Conservation (phyloP, 257 asterid genomes). For the Orobanche coerulescens region DNA sequence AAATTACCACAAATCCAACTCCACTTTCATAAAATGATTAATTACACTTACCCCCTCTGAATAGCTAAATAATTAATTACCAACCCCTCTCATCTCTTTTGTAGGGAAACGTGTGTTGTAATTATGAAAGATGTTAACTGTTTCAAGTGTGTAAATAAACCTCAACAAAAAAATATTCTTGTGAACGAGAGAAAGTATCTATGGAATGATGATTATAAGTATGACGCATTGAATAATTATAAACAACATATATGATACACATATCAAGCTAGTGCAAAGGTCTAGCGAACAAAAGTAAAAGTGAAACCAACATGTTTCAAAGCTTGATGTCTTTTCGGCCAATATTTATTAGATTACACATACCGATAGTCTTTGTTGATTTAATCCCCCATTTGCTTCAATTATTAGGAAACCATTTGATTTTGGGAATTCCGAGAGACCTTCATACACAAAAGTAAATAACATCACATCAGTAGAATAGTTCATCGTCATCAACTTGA, state of each 20-base stretch:
- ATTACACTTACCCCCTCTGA: neutral
- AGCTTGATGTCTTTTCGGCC: neutral
- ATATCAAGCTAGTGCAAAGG: neutral
- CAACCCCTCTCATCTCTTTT: neutral
- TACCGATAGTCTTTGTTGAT: conserved; percentile 98
- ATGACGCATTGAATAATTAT: neutral
- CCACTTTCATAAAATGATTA: neutral
- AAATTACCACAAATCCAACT: neutral
- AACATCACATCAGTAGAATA: conserved; percentile 18
- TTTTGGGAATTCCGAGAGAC: conserved; percentile 53
- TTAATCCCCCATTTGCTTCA: conserved; percentile 98
- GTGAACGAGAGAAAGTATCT: neutral
- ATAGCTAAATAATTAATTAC: neutral
- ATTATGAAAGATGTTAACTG: neutral
- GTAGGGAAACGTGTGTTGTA: neutral
- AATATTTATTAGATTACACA: conserved; percentile 27
- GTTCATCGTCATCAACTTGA: too few species aligned
- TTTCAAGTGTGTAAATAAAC: neutral
- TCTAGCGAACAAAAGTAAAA: neutral
- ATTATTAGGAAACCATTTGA: conserved; percentile 87
- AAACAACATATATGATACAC: neutral
- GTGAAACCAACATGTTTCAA: neutral
- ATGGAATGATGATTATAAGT: neutral
- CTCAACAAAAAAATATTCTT: neutral
- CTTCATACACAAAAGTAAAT: conserved; percentile 30